phyloP scores from a whole-genome alignment of 345 rosid species.

The Combretum micranthum region DNA sequence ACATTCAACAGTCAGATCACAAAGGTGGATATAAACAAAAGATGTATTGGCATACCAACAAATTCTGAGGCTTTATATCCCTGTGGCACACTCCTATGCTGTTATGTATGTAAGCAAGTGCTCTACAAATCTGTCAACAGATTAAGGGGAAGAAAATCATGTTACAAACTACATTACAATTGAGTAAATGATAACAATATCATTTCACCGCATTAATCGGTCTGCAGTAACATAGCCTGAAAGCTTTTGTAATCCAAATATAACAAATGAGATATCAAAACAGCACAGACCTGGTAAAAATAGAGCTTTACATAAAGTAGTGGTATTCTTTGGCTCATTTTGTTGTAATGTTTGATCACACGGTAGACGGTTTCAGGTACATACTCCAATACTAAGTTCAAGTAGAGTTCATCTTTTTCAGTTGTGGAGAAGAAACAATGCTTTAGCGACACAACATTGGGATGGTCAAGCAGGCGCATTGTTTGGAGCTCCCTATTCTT shows the following conservation, averaged over 20 bases:
- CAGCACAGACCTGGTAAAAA: conserved; percentile 61
- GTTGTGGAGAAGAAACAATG: conserved; percentile 97
- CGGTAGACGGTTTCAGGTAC: conserved; percentile 93
- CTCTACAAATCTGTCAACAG: conserved; percentile 67
- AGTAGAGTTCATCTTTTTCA: conserved; percentile 83
- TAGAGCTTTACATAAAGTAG: conserved; percentile 85
- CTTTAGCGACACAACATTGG: conserved; percentile 80
- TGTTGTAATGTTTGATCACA: conserved; percentile 78
- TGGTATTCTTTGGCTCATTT: conserved; percentile 83
- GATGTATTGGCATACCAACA: conserved; percentile 48
- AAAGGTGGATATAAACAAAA: neutral
- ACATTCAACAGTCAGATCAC: neutral
- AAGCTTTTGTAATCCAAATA: neutral
- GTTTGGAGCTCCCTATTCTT: conserved; percentile 97
- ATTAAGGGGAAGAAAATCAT: conserved; percentile 8
- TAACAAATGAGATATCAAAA: conserved; percentile 1
- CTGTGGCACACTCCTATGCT: conserved; percentile 90
- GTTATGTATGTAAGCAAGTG: conserved; percentile 83
- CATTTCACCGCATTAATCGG: no score
- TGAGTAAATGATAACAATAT: neutral
- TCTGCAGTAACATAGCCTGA: neutral
- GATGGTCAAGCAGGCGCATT: conserved; percentile 95
- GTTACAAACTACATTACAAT: neutral
- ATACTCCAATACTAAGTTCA: conserved; percentile 87
- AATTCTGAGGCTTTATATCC: conserved; percentile 97